Evolutionary conservation across 1,284 basidiomycete genomes (phyloP), one percentile per base, ranked within the genome.

Genomic region (Cutaneotrichosporon sp.): DNA sequence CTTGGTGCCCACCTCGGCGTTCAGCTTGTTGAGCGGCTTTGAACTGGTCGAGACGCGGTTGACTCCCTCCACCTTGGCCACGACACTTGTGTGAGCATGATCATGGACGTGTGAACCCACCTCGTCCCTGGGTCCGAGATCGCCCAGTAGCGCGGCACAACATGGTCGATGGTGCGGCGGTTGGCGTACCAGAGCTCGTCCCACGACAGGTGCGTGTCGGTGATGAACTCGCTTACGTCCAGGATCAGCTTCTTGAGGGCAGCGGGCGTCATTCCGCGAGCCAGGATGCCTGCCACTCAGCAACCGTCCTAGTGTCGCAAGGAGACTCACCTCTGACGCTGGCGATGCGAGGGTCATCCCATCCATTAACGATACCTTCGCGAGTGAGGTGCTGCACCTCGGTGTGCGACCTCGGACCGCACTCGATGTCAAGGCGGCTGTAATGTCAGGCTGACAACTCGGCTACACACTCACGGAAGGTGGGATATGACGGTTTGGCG

Each of bases 341-440:
- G 4, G 53, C n/a, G 16, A 54, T n/a, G 53, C 53, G 53, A 2
- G 53, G 53, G 25, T 54, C 53, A 24, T 42, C 53, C 53, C 54
- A 55, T 3, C 42, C 54, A n/a, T 18, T 5, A 7, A 55, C 42
- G 7, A 31, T 24, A 4, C 42, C 42, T n/a, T 33, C 9, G 14
- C 46, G 25, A 3, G 25, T 18, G 18, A 55, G 54, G 10, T 24
- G 18, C 20, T 55, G 22, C 4, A 55, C n/a, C 25, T 55, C 38
- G 16, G 14, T 11, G 8, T 29, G 24, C 8, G 25, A 29, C 4
- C 10, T 16, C 4, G 25, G 18, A 14, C 36, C 38, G 29, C 43
- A 33, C 36, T 29, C 54, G 27, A 55, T 31, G 42, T 45, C 29
- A 29, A 55, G 27, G n/a, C 16, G 38, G 4, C 52, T 54, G 22